Conservation (phyloP, 768 basidiomycete genomes). For the Boletus edulis region DNA sequence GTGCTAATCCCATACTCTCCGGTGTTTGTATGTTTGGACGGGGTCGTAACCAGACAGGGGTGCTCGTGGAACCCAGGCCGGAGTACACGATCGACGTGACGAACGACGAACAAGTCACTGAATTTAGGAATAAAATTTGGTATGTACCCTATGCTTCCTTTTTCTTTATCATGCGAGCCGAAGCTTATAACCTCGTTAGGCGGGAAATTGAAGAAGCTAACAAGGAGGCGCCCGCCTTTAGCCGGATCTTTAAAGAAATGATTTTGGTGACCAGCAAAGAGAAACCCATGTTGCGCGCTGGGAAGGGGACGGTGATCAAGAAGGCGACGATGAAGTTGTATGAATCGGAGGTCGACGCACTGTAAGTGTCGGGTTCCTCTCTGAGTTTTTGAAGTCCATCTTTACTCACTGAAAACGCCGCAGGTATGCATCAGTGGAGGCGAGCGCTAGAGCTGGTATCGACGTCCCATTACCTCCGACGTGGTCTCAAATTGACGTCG, state of each 20-base stretch:
- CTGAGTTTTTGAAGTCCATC: too few species aligned
- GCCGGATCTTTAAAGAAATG: conserved; percentile 52
- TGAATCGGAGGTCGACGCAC: conserved; percentile 42
- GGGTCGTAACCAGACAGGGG: conserved; percentile 15
- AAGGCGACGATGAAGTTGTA: conserved; percentile 41
- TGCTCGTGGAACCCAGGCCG: conserved; percentile 33
- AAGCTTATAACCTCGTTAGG: conserved; percentile 18
- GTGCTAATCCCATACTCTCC: background rate
- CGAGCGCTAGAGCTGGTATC: conserved; percentile 17
- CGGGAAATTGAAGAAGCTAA: conserved; percentile 43
- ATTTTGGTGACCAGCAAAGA: conserved; percentile 41
- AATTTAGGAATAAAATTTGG: conserved; percentile 37
- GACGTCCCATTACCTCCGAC: conserved; percentile 22
- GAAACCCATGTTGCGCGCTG: conserved; percentile 44
- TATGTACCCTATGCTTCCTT: background rate
- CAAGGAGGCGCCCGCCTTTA: conserved; percentile 36
- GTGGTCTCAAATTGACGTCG: conserved; percentile 24
- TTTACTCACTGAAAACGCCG: too few species aligned
- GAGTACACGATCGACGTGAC: conserved; percentile 32
- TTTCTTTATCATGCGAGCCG: background rate
- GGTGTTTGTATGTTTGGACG: conserved; percentile 1
- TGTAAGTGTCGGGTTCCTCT: conserved; percentile 29
- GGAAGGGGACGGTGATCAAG: conserved; percentile 46
- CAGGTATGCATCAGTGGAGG: conserved; percentile 32
- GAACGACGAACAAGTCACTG: conserved; percentile 26